phyloP scores from a whole-genome alignment of 116 monocot species.

The Cymodocea nodosa region DNA sequence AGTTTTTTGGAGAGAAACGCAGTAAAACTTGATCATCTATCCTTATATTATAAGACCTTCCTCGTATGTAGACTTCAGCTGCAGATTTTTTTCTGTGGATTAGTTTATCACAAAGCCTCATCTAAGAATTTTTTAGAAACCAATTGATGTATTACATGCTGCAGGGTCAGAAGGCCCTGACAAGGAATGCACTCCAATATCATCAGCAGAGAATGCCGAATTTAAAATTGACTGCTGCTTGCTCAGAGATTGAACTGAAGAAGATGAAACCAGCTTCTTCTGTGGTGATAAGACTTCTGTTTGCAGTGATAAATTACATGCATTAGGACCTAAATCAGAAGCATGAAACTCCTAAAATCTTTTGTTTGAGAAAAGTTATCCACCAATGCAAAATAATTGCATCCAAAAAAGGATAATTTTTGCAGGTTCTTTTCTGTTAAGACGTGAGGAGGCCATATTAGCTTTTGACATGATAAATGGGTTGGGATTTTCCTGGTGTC shows the following conservation, averaged over 20 bases:
- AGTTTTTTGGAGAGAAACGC: slow-evolving; percentile 83
- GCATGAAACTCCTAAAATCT: not conserved
- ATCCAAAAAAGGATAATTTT: not conserved
- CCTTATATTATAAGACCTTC: slow-evolving; percentile 93
- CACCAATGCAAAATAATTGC: too few relatives aligned
- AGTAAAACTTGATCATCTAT: slow-evolving; percentile 91
- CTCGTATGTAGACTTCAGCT: slow-evolving; percentile 94
- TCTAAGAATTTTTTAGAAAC: not conserved
- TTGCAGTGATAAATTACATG: not conserved
- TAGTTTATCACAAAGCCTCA: not conserved
- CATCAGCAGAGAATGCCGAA: slow-evolving; percentile 32
- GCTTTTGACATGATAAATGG: too few relatives aligned
- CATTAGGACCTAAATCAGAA: not conserved
- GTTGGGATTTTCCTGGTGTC: too few relatives aligned
- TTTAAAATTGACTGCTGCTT: slow-evolving; percentile 18
- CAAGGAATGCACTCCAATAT: slow-evolving; percentile 25
- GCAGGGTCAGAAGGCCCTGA: slow-evolving; percentile 32
- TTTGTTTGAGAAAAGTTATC: not conserved
- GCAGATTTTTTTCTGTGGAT: slow-evolving; percentile 36
- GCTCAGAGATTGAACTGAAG: slow-evolving; percentile 26
- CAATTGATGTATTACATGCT: slow-evolving; percentile 53
- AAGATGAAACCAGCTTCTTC: slow-evolving; percentile 20
- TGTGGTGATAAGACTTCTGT: slow-evolving; percentile 34
- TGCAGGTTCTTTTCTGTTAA: not conserved
- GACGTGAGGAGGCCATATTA: not conserved